Base-by-base conservation (phyloP, 108 stramenopile species). In the Skeletonema costatum region DNA sequence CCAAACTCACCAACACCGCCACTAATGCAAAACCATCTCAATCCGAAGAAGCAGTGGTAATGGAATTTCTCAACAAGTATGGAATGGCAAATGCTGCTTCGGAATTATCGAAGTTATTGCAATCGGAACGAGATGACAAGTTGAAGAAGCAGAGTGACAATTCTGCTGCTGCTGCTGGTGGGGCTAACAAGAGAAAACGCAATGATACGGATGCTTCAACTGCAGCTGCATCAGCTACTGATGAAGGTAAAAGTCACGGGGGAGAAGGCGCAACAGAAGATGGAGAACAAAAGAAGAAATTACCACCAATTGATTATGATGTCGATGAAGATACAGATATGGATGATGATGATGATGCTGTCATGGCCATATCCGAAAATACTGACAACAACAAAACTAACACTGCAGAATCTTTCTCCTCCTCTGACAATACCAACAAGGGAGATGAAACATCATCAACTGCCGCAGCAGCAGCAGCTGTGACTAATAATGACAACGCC, bases 11-110 rank as follows among this genome's bases (percentile, higher is more conserved):
- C 21, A 19, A 1, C 68, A 68, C 21, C 51, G 21, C 68, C 1
- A 32, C 21, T 30, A 60, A 59, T 35, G 13, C 14, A 21, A 16
- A 16, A 7, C 68, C 66, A 38, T 56, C 53, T 21, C 53, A 68
- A 36, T 68, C 82, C 1, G 83, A 87, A 48, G 89, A 89, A 67
- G 80, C 85, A 42, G 80, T 83, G 14, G 93, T 94, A 2, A 38
- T 94, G 66, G 85, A 89, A 10, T 94, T 89, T 70, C 80, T 94
- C 48, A 76, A 82, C 32, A 86, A 90, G 60, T 77, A 89, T 42
- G 93, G 93, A 4, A 66, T 94, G 82, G 74, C 60, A 9, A 62
- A 64, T 29, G 93, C 93, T 35, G 87, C 83, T 7, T 32, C 83
- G 21, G 87, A 94, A 79, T 60, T 94, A 21, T 33, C 68, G 60